Conservation (phyloP, 768 basidiomycete species). For the Royoungia palumana region DNA sequence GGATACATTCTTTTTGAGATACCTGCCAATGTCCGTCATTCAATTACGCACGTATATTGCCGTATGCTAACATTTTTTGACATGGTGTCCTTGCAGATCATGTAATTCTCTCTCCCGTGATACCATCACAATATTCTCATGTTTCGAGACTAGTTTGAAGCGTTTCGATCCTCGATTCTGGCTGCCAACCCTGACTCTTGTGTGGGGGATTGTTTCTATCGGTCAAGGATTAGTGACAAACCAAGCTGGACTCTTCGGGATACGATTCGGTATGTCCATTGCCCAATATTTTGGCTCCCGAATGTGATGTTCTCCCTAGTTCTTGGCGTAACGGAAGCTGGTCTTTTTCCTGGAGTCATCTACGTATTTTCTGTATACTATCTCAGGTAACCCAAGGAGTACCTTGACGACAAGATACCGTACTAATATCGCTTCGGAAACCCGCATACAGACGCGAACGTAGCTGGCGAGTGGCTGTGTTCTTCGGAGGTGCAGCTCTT, state of each 20-base stretch:
- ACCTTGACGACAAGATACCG: background rate
- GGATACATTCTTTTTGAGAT: constrained; percentile 61
- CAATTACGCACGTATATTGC: background rate
- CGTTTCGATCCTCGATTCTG: constrained; percentile 57
- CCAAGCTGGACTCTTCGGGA: constrained; percentile 50
- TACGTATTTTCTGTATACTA: constrained; percentile 62
- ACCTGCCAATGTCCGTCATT: constrained; percentile 47
- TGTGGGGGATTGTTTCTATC: constrained; percentile 56
- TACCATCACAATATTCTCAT: background rate
- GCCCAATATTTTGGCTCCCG: background rate
- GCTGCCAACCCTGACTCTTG: constrained; percentile 56
- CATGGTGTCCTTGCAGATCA: no score
- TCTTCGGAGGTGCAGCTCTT: constrained; percentile 59
- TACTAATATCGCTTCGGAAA: background rate
- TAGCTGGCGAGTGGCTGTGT: constrained; percentile 58
- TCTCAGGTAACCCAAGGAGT: constrained; percentile 31
- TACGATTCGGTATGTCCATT: constrained; percentile 46
- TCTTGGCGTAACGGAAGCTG: constrained; percentile 58
- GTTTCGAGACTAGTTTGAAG: constrained; percentile 43
- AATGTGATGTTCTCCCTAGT: constrained; percentile 32
- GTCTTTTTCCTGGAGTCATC: constrained; percentile 55
- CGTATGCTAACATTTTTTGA: background rate
- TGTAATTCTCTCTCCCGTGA: no score
- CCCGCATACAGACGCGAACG: constrained; percentile 45
- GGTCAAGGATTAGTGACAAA: constrained; percentile 54